Percentiles rank a stretch among this genome's conserved stretches.
These are phyloP conservation scores for Penicillium sp. DNA, from an alignment of 2,329 filamentous ascomycete genomes.

Conservation along the genomic window DNA sequence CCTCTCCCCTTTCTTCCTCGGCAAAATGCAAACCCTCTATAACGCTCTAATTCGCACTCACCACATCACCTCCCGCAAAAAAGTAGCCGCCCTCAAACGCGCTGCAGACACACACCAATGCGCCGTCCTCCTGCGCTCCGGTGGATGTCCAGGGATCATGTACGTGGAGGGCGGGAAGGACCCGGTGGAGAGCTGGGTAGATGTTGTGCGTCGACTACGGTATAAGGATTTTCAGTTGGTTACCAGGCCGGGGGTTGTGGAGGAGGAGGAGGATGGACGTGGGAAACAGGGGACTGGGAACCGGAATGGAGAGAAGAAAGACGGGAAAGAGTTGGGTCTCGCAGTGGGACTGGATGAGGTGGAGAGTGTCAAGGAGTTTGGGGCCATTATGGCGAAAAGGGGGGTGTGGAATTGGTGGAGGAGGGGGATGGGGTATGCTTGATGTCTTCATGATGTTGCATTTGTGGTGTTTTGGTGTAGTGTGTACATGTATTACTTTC, in stretches of 20 bases:
- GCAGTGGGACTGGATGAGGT: constrained; percentile 47
- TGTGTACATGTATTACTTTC: background rate
- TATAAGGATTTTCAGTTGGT: constrained; percentile 67
- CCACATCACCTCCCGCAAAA: constrained; percentile 73
- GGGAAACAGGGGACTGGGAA: background rate
- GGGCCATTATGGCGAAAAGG: constrained; percentile 50
- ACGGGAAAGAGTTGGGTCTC: background rate
- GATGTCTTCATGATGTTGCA: background rate
- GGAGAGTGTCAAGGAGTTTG: constrained; percentile 57
- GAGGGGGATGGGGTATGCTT: constrained; percentile 52
- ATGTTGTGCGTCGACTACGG: constrained; percentile 53
- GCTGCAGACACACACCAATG: constrained; percentile 53
- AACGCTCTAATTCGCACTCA: constrained; percentile 66
- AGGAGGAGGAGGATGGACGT: constrained; percentile 11
- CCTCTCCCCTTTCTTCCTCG: background rate
- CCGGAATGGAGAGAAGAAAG: background rate
- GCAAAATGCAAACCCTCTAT: constrained; percentile 25
- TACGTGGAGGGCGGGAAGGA: constrained; percentile 56
- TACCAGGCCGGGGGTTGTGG: constrained; percentile 42
- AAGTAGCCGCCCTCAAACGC: constrained; percentile 57
- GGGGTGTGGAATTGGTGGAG: constrained; percentile 60
- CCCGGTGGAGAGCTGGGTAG: constrained; percentile 56
- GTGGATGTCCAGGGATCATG: constrained; percentile 67
- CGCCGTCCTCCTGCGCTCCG: constrained; percentile 58
- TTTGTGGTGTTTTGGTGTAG: background rate